Conservation (phyloP, 257 asterid species). For the Striga asiatica region DNA sequence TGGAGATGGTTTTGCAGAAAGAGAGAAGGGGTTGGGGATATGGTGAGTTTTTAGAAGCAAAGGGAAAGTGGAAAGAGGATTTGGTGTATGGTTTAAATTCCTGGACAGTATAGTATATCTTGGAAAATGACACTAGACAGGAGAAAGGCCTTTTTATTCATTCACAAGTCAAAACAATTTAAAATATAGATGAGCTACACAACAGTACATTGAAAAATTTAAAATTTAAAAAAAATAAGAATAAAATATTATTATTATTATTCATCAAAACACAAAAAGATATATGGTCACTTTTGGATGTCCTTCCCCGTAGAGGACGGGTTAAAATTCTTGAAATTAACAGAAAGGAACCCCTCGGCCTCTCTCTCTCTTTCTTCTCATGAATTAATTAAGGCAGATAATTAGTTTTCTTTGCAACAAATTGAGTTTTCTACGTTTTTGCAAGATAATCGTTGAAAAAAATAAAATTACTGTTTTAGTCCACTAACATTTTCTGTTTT, state of each 20-base stretch:
- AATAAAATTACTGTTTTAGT: too few species aligned
- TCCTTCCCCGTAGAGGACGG: conserved; percentile 81
- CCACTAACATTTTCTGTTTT: too few species aligned
- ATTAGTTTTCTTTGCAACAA: too few species aligned
- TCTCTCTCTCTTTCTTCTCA: too few species aligned
- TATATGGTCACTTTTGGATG: conserved; percentile 39
- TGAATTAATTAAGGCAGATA: too few species aligned
- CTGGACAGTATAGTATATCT: conserved; percentile 87
- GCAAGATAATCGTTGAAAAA: too few species aligned
- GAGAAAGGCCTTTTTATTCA: conserved; percentile 32
- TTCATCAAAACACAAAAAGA: conserved; percentile 25
- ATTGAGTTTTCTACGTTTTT: too few species aligned
- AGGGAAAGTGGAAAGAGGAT: conserved; percentile 8
- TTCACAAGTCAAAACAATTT: conserved; percentile 49
- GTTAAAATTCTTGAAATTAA: conserved; percentile 53
- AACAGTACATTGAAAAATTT: conserved; percentile 1
- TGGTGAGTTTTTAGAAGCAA: conserved; percentile 2
- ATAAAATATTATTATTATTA: background rate
- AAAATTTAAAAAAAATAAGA: background rate
- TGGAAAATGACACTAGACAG: conserved; percentile 82
- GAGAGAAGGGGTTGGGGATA: background rate
- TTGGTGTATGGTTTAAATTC: conserved; percentile 47
- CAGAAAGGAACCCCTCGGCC: conserved; percentile 55
- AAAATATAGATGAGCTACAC: too few species aligned
- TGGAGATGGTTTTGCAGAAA: conserved; percentile 28